Conservation (phyloP, 768 basidiomycete species). For the Pleurotus sapidus region DNA sequence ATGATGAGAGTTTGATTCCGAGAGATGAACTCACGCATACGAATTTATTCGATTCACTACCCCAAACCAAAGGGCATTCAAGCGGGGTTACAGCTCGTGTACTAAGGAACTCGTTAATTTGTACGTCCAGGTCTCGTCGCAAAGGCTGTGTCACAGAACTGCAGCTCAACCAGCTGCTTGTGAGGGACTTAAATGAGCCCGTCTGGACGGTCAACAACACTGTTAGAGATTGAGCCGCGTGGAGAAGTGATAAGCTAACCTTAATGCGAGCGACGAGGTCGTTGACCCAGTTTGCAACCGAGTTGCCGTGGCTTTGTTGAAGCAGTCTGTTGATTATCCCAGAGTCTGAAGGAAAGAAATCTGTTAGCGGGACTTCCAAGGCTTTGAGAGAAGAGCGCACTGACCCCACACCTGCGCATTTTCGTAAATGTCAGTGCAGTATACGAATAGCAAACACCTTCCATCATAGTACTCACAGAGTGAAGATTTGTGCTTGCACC, state of each 20-base stretch:
- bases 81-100: conserved; percentile 34
- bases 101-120: conserved; percentile 25
- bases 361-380: neutral
- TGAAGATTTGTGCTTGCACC: conserved; percentile 42
- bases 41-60: conserved; percentile 39
- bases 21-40: conserved; percentile 33
- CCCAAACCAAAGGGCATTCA: conserved; percentile 46
- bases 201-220: conserved; percentile 17
- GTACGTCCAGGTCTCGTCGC: conserved; percentile 25
- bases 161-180: conserved; percentile 36
- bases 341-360: conserved; percentile 25
- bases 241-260: conserved; percentile 13
- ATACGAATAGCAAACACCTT: neutral
- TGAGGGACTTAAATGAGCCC: conserved; percentile 26
- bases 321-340: conserved; percentile 36
- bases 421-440: neutral
- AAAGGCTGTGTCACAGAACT: conserved; percentile 30
- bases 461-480: conserved; percentile 24
- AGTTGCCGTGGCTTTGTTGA: conserved; percentile 27
- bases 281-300: conserved; percentile 36
- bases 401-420: conserved; percentile 32
- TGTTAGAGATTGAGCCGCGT: too few species aligned
- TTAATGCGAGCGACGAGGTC: conserved; percentile 39
- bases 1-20: neutral
- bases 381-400: neutral